A percentile compares a stretch with the other conserved stretches of the same genome.
Evolutionary conservation across 129 eudicot species (phyloP).

Genomic region (Flaveria robusta): DNA sequence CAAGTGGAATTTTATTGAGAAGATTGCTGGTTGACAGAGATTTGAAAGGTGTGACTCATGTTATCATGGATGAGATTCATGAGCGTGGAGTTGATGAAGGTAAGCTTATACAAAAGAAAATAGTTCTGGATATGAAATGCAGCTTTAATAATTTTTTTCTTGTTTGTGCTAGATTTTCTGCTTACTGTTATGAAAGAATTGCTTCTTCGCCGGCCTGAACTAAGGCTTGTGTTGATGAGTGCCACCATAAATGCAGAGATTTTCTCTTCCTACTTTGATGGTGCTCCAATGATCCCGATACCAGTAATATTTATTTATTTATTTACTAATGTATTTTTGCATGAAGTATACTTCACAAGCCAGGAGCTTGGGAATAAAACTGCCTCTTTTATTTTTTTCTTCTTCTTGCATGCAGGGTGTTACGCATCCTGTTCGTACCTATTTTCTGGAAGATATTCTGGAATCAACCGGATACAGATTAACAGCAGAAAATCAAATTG

Average conservation of each 20-base stretch:
- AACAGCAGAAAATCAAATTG: constrained; percentile 75
- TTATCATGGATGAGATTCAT: constrained; percentile 89
- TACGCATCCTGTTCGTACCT: constrained; percentile 68
- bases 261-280: constrained; percentile 80
- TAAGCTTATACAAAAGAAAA: constrained; percentile 16
- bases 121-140: background rate
- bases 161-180: constrained; percentile 64
- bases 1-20: constrained; percentile 77
- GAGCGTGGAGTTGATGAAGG: constrained; percentile 98
- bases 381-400: background rate
- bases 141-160: constrained; percentile 18
- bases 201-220: constrained; percentile 80
- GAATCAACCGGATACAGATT: constrained; percentile 74
- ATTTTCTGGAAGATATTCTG: constrained; percentile 73
- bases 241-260: constrained; percentile 89
- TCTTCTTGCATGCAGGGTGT: constrained; percentile 52
- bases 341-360: constrained; percentile 14
- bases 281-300: constrained; percentile 71
- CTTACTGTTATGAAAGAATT: constrained; percentile 79
- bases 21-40: constrained; percentile 74
- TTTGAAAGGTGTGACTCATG: constrained; percentile 79
- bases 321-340: background rate
- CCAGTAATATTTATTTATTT: constrained; percentile 47
- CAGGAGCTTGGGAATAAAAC: background rate
- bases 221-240: constrained; percentile 88